Evolutionary conservation across 2,329 filamentous ascomycete species (phyloP).

Genomic region (Chrysoporthe cubensis): DNA sequence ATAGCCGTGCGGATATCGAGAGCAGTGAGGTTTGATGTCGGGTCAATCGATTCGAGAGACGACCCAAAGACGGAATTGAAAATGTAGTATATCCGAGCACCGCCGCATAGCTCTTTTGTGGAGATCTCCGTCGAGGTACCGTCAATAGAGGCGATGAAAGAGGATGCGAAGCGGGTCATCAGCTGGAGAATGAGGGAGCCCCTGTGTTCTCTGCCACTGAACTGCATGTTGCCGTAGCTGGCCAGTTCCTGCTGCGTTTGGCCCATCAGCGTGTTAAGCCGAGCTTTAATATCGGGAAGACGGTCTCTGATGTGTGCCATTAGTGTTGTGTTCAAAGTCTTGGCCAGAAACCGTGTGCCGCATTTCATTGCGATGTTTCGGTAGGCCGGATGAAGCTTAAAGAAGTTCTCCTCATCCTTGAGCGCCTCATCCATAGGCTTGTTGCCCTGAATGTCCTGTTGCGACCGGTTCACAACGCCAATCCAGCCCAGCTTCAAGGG

Average conservation of each 20-base stretch:
- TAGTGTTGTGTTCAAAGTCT: conserved; percentile 90
- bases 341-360: conserved; percentile 91
- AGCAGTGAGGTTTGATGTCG: conserved; percentile 91
- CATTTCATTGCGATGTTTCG: conserved; percentile 93
- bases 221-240: conserved; percentile 97
- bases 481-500: conserved; percentile 97
- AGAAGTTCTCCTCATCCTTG: conserved; percentile 89
- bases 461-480: conserved; percentile 95
- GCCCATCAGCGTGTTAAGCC: conserved; percentile 98
- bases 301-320: conserved; percentile 97
- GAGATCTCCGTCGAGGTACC: conserved; percentile 98
- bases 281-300: conserved; percentile 95
- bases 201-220: conserved; percentile 94
- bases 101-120: conserved; percentile 94
- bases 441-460: conserved; percentile 95
- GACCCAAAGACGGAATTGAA: conserved; percentile 99
- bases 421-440: conserved; percentile 94
- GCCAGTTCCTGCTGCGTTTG: conserved; percentile 98
- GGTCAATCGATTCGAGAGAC: conserved; percentile 93
- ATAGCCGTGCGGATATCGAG: conserved; percentile 97
- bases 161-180: conserved; percentile 97
- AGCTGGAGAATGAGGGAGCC: conserved; percentile 93
- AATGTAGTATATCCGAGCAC: conserved; percentile 96
- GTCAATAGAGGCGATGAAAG: conserved; percentile 97
- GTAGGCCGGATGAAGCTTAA: conserved; percentile 95